These are phyloP conservation scores for Amanita rubescens DNA, from an alignment of 768 basidiomycete genomes.

Conservation along the genomic window DNA sequence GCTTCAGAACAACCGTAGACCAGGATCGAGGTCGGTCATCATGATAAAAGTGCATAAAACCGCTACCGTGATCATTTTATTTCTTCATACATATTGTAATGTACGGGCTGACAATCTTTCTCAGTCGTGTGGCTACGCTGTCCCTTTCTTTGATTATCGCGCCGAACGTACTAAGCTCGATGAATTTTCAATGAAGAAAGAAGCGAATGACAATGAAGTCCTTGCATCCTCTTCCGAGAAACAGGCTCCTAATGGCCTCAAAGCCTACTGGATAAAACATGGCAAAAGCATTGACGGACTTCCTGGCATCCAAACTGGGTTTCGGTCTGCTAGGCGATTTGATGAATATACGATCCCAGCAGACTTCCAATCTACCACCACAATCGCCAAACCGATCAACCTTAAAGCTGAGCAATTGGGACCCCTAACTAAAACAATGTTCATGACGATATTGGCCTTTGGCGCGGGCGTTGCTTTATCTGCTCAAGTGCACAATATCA, in stretches of 20 bases:
- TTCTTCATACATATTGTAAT: background rate
- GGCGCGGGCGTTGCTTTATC: background rate
- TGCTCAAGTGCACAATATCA: background rate
- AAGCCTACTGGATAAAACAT: slow-evolving; percentile 48
- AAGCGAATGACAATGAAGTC: slow-evolving; percentile 28
- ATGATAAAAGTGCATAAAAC: slow-evolving; percentile 56
- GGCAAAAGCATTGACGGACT: slow-evolving; percentile 22
- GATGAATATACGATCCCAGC: too few species aligned
- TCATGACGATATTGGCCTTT: too few species aligned
- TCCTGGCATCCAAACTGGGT: background rate
- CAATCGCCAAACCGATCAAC: too few species aligned
- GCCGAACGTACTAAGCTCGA: slow-evolving; percentile 47
- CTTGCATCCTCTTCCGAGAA: background rate
- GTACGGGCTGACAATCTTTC: background rate
- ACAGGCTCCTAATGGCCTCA: slow-evolving; percentile 36
- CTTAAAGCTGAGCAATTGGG: too few species aligned
- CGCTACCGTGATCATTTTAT: slow-evolving; percentile 27
- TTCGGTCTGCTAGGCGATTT: too few species aligned
- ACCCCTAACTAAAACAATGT: too few species aligned
- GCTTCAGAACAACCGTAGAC: slow-evolving; percentile 38
- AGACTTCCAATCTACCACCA: too few species aligned
- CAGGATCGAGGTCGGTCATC: slow-evolving; percentile 55
- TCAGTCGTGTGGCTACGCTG: slow-evolving; percentile 61
- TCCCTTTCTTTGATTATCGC: slow-evolving; percentile 54
- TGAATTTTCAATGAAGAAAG: slow-evolving; percentile 36